Percentiles rank a stretch among this genome's conserved stretches.
Conservation (phyloP, 768 basidiomycete species). For the Trametes cinnabarina region DNA sequence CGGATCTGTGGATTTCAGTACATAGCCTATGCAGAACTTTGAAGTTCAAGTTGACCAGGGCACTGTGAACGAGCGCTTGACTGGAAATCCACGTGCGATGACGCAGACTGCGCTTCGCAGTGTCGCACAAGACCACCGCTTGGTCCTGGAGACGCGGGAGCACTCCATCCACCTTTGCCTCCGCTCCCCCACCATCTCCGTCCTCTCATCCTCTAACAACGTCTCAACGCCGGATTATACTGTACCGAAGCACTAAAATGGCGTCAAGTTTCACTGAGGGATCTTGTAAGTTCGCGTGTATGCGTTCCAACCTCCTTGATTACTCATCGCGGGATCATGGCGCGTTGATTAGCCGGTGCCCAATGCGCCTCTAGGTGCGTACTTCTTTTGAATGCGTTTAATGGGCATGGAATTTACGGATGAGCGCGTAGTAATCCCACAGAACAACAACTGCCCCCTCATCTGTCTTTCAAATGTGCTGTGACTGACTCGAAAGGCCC, state of each 20-base stretch:
- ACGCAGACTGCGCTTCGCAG: constrained; percentile 14
- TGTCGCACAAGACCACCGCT: neutral
- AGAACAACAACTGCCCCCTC: constrained; percentile 18
- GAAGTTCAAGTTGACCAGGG: too few species aligned
- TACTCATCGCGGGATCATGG: neutral
- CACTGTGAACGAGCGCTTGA: too few species aligned
- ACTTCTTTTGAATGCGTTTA: too few species aligned
- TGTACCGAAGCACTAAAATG: neutral
- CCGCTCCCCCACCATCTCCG: constrained; percentile 5
- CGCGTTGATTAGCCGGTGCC: constrained; percentile 8
- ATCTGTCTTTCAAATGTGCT: constrained; percentile 41
- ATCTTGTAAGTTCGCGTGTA: neutral
- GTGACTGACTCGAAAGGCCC: constrained; percentile 86
- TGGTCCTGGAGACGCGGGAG: constrained; percentile 3
- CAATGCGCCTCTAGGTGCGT: constrained; percentile 7
- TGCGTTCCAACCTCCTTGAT: neutral
- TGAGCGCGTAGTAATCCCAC: neutral
- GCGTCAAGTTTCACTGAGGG: neutral
- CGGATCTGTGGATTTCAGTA: too few species aligned
- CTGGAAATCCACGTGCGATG: constrained; percentile 25
- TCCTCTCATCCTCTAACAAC: neutral
- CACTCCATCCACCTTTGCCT: constrained; percentile 6
- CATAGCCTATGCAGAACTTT: too few species aligned
- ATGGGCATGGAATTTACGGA: too few species aligned
- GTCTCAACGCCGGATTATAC: too few species aligned